Conservation (phyloP, 2,329 filamentous ascomycete genomes). For the Talaromyces atroroseus region DNA sequence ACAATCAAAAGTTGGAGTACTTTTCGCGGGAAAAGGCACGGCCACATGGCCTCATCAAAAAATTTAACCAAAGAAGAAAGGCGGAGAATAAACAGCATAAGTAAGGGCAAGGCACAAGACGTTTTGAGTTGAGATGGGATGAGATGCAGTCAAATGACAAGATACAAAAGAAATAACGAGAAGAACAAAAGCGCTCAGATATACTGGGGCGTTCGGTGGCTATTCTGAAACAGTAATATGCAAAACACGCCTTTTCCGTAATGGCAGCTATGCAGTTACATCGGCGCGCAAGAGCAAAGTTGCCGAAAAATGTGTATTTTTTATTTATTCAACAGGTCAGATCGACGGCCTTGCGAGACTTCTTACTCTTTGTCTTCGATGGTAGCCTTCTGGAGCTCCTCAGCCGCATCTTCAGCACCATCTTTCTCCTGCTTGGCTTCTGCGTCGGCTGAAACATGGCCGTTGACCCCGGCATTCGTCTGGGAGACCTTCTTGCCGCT, state of each 20-base stretch:
- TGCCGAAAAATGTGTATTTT: background rate
- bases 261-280: background rate
- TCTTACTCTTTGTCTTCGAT: slow-evolving; percentile 51
- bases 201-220: background rate
- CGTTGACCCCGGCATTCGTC: slow-evolving; percentile 50
- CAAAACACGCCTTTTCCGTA: slow-evolving; percentile 5
- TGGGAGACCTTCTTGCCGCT: slow-evolving; percentile 48
- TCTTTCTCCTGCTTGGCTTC: slow-evolving; percentile 55
- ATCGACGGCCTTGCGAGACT: background rate
- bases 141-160: background rate
- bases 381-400: slow-evolving; percentile 56
- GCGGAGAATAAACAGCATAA: background rate
- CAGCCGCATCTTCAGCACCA: slow-evolving; percentile 53
- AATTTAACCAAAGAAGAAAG: background rate
- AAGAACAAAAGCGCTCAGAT: slow-evolving; percentile 6
- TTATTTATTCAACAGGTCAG: background rate
- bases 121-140: slow-evolving; percentile 8
- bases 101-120: background rate
- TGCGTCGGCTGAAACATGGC: slow-evolving; percentile 47
- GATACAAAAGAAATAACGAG: slow-evolving; percentile 2
- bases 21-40: slow-evolving; percentile 1
- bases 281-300: background rate
- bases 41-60: background rate
- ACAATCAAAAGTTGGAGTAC: slow-evolving; percentile 2
- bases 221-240: slow-evolving; percentile 7